Conservation (phyloP, 2,329 filamentous ascomycete species). For the Didymella arachidicola region DNA sequence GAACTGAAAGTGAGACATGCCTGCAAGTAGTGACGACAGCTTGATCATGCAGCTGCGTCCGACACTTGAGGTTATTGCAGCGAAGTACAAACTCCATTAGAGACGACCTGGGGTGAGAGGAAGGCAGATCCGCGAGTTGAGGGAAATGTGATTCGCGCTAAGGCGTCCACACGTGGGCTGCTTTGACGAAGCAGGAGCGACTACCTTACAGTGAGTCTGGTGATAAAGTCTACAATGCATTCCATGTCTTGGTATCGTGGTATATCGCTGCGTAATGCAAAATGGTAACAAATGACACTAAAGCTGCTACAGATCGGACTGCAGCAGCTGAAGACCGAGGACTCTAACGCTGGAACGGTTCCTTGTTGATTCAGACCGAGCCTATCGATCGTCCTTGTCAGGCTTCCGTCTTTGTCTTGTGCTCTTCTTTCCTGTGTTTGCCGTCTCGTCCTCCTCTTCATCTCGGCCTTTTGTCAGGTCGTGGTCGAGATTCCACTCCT, state of each 20-base stretch:
- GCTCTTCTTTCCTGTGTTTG: constrained; percentile 57
- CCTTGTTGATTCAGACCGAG: neutral
- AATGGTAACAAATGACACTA: constrained; percentile 1
- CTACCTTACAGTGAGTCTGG: neutral
- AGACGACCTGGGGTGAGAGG: constrained; percentile 2
- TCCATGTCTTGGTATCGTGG: constrained; percentile 26
- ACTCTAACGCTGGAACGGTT: neutral
- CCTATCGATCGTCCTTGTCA: constrained; percentile 49
- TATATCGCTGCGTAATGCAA: constrained; percentile 35
- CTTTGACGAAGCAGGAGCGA: constrained; percentile 26
- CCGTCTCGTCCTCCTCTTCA: constrained; percentile 75
- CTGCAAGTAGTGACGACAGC: constrained; percentile 91
- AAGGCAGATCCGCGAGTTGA: neutral
- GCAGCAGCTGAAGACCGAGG: constrained; percentile 2
- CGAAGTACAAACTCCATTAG: constrained; percentile 76
- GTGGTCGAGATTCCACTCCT: constrained; percentile 78
- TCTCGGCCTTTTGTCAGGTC: constrained; percentile 83
- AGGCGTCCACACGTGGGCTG: constrained; percentile 21
- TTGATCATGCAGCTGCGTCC: constrained; percentile 70
- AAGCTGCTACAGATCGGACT: constrained; percentile 1
- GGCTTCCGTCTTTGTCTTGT: constrained; percentile 52
- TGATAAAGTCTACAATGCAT: constrained; percentile 5
- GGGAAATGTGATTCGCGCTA: constrained; percentile 14
- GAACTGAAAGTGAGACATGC: constrained; percentile 54
- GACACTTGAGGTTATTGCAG: constrained; percentile 84